Base-by-base conservation (phyloP, 345 rosid genomes). In the Populus alba region DNA sequence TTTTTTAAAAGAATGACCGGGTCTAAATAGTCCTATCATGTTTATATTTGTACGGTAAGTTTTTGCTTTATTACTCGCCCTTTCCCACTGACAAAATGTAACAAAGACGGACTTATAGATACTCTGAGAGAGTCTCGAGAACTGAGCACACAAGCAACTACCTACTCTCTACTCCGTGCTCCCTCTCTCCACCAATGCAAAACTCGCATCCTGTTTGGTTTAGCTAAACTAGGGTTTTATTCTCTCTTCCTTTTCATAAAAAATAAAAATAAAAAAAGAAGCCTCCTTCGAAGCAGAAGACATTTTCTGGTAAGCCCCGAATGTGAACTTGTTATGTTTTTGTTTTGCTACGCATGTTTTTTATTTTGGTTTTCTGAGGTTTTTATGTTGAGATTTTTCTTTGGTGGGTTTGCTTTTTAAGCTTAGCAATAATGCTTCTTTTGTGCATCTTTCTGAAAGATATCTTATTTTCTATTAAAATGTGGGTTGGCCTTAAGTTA, bases 111-210 rank as follows among this genome's bases (percentile, higher is more conserved):
- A 53, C 43, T 2, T 3, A 31, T 38, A 59, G 63, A 68, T 2
- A 33, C 35, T 9, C 29, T 13, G 37, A 17, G 2, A 57, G 31
- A 73, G 57, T 57, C 82, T 79, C 23, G 82, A 70, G 71, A 74
- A 49, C 39, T 72, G 77, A 78, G 81, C 76, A 15, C 39, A 8
- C 37, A 43, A 39, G 33, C 51, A 55, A 16, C 57, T 49, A 59
- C 35, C 81, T 31, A 2, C 15, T 11, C 76, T 15, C 35, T 10
- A 8, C 47, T 9, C 47, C 47, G 12, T 6, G 16, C 53, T 47
- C 55, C 5, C 22, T 16, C 8, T 13, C 27, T 37, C 71, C 22
- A 67, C 45, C 45, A 18, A 18, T 67, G 47, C 71, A 37, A 33
- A 17, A 35, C 71, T 35, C 22, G 43, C 12, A 65, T 71, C 73